Evolutionary conservation across 140 eudicot species (phyloP), one percentile per base, ranked within the genome.

Genomic region (Erigeron philadelphicus): DNA sequence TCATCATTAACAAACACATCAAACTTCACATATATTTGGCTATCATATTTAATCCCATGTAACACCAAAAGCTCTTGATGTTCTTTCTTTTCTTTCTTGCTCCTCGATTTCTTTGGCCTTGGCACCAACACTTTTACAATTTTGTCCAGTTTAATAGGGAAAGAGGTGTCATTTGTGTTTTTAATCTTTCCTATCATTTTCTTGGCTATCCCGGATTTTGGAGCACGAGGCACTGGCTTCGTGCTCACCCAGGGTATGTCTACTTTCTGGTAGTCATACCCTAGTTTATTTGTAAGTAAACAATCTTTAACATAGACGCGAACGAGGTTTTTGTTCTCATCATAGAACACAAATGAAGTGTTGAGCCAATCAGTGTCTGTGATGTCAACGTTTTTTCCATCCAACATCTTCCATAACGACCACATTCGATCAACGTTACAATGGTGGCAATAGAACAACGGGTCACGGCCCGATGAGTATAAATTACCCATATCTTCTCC

Each of bases 1-100:
- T 61, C 53, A 72, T 88, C 94, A 47, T 81, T 87, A 23, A 66
- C 59, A 48, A 5, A 47, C 59, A 66, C 71, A 19, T 66, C 59
- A 23, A 66, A 66, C 71, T 66, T 66, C 11, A 46, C 58, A 23
- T 19, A 66, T 21, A 46, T 66, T 44, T 46, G 45, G 41, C 59
- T 16, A 23, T 66, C 71, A 0, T 43, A 66, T 3, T 18, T 11
- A 49, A 64, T 64, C 0, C 70, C 70, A 15, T 64, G n/a, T 11
- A 64, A 16, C 41, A 64, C 46, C 71, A 66, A 66, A 11, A 66
- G 31, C 59, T 66, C 71, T 11, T 23, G 31, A 12, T n/a, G 13
- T 6, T 21, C 49, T 21, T 66, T 44, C 59, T 66, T 66, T 18
- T 66, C 71, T 31, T 66, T 46, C 45, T 46, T 47, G 59, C 55